Conservation (phyloP, 805 yeast species). For the Wickerhamomyces pijperi region DNA sequence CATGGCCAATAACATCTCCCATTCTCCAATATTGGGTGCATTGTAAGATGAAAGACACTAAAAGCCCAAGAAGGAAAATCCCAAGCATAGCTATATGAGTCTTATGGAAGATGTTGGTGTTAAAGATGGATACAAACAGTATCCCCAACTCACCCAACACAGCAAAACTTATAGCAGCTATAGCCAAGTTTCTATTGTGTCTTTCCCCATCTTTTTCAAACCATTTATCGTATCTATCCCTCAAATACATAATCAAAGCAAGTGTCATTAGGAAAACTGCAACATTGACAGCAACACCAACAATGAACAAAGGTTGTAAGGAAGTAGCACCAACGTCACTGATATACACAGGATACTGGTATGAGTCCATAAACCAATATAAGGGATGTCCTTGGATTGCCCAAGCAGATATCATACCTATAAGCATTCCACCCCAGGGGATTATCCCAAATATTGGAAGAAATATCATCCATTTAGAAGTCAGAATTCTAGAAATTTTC, state of each 20-base stretch:
- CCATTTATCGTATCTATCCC: slow-evolving; percentile 38
- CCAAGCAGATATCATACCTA: slow-evolving; percentile 73
- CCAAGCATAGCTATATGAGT: slow-evolving; percentile 61
- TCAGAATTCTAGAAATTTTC: too few species aligned
- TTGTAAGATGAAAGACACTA: slow-evolving; percentile 12
- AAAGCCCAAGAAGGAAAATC: slow-evolving; percentile 59
- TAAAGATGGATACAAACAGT: slow-evolving; percentile 62
- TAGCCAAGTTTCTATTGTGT: not conserved
- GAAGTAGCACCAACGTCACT: slow-evolving; percentile 85
- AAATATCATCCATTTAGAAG: not conserved
- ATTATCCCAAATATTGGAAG: slow-evolving; percentile 12
- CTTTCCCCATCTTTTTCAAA: slow-evolving; percentile 14
- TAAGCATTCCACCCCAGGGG: slow-evolving; percentile 92
- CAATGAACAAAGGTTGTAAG: slow-evolving; percentile 73
- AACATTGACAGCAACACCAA: slow-evolving; percentile 72
- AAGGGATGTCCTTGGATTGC: slow-evolving; percentile 68
- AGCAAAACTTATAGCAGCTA: slow-evolving; percentile 31
- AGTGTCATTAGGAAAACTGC: slow-evolving; percentile 57
- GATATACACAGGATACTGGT: slow-evolving; percentile 52
- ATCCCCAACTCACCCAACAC: slow-evolving; percentile 62
- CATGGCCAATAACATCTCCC: too few species aligned
- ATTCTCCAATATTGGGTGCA: too few species aligned
- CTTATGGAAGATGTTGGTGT: slow-evolving; percentile 42
- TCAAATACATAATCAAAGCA: slow-evolving; percentile 47
- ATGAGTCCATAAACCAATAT: slow-evolving; percentile 39